phyloP scores from a whole-genome alignment of 805 yeast genomes.

The Candida incommunis region DNA sequence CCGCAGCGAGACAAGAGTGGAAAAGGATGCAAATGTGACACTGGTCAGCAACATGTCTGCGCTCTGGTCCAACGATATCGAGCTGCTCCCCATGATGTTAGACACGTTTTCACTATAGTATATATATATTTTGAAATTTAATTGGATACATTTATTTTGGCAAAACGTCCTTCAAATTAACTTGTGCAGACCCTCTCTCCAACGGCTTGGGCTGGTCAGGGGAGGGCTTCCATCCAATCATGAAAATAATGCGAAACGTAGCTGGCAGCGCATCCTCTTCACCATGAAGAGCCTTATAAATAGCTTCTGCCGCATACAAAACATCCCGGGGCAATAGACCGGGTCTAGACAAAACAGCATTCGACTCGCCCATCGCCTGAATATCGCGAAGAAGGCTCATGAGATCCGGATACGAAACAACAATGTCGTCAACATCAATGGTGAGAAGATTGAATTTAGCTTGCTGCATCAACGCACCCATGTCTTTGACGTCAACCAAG shows the following conservation, averaged over 20 bases:
- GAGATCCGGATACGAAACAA: slow-evolving; percentile 65
- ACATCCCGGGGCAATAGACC: slow-evolving; percentile 42
- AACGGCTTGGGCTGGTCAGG: slow-evolving; percentile 58
- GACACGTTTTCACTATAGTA: background rate
- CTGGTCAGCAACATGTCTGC: too few relatives aligned
- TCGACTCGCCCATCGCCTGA: slow-evolving; percentile 75
- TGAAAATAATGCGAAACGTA: slow-evolving; percentile 61
- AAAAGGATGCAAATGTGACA: too few relatives aligned
- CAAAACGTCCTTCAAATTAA: slow-evolving; percentile 52
- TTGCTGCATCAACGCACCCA: slow-evolving; percentile 55
- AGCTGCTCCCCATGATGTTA: too few relatives aligned
- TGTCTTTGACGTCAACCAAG: slow-evolving; percentile 61
- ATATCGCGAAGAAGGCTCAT: slow-evolving; percentile 54
- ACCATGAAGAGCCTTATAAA: slow-evolving; percentile 59
- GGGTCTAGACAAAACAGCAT: slow-evolving; percentile 35
- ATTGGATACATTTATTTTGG: slow-evolving; percentile 2
- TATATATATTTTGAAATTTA: background rate
- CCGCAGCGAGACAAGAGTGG: too few relatives aligned
- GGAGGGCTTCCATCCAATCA: slow-evolving; percentile 83
- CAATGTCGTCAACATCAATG: slow-evolving; percentile 70
- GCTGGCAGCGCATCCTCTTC: slow-evolving; percentile 57
- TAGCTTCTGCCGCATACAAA: slow-evolving; percentile 61
- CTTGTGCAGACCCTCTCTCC: slow-evolving; percentile 56
- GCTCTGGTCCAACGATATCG: too few relatives aligned
- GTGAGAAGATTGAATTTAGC: slow-evolving; percentile 74